Percentiles rank a stretch among this genome's conserved stretches.
These are phyloP conservation scores for Colletotrichum tamarilloi DNA, from an alignment of 2,329 filamentous ascomycete species.

Conservation along the genomic window DNA sequence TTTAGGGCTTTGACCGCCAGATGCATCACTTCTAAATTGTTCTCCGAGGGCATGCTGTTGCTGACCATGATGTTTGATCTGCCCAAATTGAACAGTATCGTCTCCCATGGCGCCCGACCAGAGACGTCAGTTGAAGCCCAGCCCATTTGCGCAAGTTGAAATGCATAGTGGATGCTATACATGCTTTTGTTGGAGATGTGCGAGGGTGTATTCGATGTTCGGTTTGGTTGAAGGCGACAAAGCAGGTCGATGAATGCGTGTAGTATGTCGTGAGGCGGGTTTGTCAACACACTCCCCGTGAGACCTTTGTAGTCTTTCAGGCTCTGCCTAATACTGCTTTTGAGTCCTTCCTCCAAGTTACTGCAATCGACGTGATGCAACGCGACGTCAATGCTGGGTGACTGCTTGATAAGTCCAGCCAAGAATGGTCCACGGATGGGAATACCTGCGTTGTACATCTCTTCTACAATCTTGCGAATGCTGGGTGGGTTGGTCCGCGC, in stretches of 20 bases:
- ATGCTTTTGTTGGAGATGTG: neutral
- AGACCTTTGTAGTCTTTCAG: neutral
- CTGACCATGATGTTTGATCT: constrained; percentile 30
- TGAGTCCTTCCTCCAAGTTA: constrained; percentile 2
- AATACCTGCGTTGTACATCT: constrained; percentile 65
- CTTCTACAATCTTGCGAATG: constrained; percentile 66
- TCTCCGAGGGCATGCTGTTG: neutral
- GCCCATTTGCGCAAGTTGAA: constrained; percentile 8
- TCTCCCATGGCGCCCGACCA: constrained; percentile 26
- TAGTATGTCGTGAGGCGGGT: constrained; percentile 45
- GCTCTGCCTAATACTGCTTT: neutral
- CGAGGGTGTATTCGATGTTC: neutral
- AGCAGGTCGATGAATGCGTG: constrained; percentile 19
- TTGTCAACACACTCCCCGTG: neutral
- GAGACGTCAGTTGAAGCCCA: neutral
- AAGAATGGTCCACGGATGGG: constrained; percentile 38
- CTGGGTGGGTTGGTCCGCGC: constrained; percentile 71
- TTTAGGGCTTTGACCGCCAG: constrained; percentile 19
- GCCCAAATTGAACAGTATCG: constrained; percentile 18
- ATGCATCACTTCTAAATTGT: constrained; percentile 2
- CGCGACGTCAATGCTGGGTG: constrained; percentile 33
- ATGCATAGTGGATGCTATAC: constrained; percentile 15
- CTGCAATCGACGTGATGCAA: constrained; percentile 44
- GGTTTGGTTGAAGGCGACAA: constrained; percentile 29
- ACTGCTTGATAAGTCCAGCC: constrained; percentile 23